Evolutionary conservation across 2,329 filamentous ascomycete species (phyloP), one percentile per base, ranked within the genome.

Genomic region (Hypoxylon sp.): DNA sequence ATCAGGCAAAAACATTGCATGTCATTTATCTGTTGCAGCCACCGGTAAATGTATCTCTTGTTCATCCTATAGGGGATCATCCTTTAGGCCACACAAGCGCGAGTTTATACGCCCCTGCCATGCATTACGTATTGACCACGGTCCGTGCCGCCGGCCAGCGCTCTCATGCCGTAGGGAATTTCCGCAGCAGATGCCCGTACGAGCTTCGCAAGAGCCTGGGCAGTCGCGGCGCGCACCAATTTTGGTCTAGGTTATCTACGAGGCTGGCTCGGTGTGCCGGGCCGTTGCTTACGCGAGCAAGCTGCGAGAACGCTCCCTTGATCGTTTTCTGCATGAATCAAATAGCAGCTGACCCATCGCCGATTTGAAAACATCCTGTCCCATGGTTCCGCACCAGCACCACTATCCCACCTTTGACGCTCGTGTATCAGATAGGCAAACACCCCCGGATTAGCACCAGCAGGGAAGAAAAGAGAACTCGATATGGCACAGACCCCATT

Each of bases 241-340:
- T 25, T 28, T 28, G 11, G 45, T n/a, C 13, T 28, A 49, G 45
- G 21, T 49, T 14, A 17, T 14, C 13, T 28, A 14, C 9, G 17
- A 21, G 17, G 38, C 17, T 21, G 17, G 17, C 38, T 49, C 45
- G 45, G 45, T 49, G 45, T 49, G 45, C 25, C 25, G 45, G 45
- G 14, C 45, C 45, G 45, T 49, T 49, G 45, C 45, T 49, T 28
- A 49, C 45, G 45, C 45, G 10, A 30, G 21, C 45, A 23, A 14
- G 13, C 45, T 49, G 45, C 45, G 23, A 49, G 45, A 49, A n/a
- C 6, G 14, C 3, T 28, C 17, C 5, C 25, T 28, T 28, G 11
- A 14, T 21, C 7, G 17, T 11, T 19, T 19, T 49, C 45, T 49
- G 45, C 45, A 49, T 49, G 25, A 28, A 49, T 30, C 45, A 30